These are phyloP conservation scores for Pseudevernia furfuracea DNA, from an alignment of 495 filamentous ascomycete genomes.

Conservation along the genomic window DNA sequence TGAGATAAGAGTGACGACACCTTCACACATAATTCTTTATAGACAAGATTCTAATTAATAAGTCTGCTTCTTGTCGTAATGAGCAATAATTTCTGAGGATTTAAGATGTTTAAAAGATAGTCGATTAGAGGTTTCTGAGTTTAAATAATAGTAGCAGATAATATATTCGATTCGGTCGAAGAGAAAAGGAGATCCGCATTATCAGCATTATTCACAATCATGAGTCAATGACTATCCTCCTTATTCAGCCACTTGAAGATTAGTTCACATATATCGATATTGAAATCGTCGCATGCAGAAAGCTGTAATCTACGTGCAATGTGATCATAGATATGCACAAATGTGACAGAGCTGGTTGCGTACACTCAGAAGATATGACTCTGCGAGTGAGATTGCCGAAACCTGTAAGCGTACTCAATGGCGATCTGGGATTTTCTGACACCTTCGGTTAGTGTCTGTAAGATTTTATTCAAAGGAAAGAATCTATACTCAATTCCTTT, in stretches of 20 bases:
- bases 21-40: not conserved
- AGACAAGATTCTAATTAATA: not conserved
- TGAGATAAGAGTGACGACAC: not conserved
- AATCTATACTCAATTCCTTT: not conserved
- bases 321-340: not conserved
- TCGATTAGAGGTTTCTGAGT: not conserved
- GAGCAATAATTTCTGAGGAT: not conserved
- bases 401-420: slow-evolving; percentile 7
- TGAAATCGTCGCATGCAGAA: not conserved
- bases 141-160: not conserved
- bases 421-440: slow-evolving; percentile 16
- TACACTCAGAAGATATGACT: slow-evolving; percentile 10
- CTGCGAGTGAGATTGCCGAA: not conserved
- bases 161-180: not conserved
- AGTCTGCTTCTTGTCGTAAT: slow-evolving; percentile 3
- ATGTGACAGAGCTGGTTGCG: not conserved
- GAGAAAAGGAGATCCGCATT: not conserved
- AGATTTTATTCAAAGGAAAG: not conserved
- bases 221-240: not conserved
- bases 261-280: not conserved
- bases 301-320: not conserved
- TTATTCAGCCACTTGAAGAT: not conserved
- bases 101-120: not conserved
- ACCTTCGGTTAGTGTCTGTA: not conserved
- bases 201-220: too few relatives aligned